Evolutionary conservation across 148 eudicot species (phyloP).

Genomic region (Tetragonia tetragonoides): DNA sequence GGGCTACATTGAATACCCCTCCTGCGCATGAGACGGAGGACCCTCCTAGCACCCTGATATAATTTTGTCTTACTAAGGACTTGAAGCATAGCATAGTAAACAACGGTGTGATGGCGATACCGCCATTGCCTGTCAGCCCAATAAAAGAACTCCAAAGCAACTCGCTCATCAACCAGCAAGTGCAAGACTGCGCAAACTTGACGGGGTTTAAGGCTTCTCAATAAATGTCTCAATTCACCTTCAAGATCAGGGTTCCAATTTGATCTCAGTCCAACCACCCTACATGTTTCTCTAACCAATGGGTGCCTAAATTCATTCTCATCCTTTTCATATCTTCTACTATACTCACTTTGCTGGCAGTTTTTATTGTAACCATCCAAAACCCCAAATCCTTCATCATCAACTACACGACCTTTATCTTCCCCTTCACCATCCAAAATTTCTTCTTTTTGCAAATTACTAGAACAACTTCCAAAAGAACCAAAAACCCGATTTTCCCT

Average conservation of each 20-base stretch:
- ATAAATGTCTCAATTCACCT: conserved; percentile 21
- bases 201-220: conserved; percentile 30
- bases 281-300: conserved; percentile 33
- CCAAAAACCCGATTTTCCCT: neutral
- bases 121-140: conserved; percentile 41
- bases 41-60: conserved; percentile 16
- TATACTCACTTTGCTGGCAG: conserved; percentile 6
- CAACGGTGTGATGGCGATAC: conserved; percentile 25
- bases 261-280: conserved; percentile 24
- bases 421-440: neutral
- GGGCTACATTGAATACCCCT: conserved; percentile 23
- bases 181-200: conserved; percentile 35
- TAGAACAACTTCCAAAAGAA: too few species aligned
- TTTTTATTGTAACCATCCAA: conserved; percentile 23
- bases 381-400: conserved; percentile 21
- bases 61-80: conserved; percentile 32
- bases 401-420: too few species aligned
- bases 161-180: conserved; percentile 27
- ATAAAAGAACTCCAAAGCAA: conserved; percentile 31
- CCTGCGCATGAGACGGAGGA: conserved; percentile 23
- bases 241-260: conserved; percentile 31
- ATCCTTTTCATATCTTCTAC: conserved; percentile 23
- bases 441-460: neutral
- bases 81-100: conserved; percentile 30
- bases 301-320: conserved; percentile 35